phyloP scores from a whole-genome alignment of 106 monocot species.

The Dioscorea alata region DNA sequence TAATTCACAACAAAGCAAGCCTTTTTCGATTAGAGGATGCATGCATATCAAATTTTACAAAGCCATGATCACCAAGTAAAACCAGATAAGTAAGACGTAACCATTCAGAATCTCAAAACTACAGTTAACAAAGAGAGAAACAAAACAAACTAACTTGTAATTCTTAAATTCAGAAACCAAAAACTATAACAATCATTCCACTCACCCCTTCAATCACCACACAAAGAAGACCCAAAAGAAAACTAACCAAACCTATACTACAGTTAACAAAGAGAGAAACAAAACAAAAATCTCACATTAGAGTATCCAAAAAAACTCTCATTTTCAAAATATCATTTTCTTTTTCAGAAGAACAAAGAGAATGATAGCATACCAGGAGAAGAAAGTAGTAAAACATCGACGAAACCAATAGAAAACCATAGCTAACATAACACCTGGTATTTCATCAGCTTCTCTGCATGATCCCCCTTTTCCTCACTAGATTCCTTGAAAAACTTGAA shows the following conservation, averaged over 20 bases:
- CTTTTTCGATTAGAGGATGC: too few species aligned
- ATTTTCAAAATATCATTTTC: too few species aligned
- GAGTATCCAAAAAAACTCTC: neutral
- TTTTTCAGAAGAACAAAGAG: too few species aligned
- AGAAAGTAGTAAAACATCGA: too few species aligned
- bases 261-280: neutral
- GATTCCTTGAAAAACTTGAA: conserved; percentile 53
- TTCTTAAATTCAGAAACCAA: too few species aligned
- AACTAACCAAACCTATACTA: neutral
- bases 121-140: neutral
- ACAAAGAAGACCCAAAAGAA: neutral
- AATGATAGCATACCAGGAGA: too few species aligned
- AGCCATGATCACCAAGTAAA: neutral
- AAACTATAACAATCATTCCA: neutral
- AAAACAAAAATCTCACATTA: neutral
- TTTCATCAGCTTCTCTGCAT: conserved; percentile 55
- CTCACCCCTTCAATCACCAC: neutral
- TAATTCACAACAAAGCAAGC: conserved; percentile 4
- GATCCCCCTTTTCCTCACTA: conserved; percentile 44
- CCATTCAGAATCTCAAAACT: too few species aligned
- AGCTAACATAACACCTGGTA: conserved; percentile 28
- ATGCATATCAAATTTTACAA: neutral
- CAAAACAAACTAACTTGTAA: too few species aligned
- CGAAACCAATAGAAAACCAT: neutral
- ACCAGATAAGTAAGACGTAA: neutral